Base-by-base conservation (phyloP, 495 filamentous ascomycete species). In the Lepraria neglecta region DNA sequence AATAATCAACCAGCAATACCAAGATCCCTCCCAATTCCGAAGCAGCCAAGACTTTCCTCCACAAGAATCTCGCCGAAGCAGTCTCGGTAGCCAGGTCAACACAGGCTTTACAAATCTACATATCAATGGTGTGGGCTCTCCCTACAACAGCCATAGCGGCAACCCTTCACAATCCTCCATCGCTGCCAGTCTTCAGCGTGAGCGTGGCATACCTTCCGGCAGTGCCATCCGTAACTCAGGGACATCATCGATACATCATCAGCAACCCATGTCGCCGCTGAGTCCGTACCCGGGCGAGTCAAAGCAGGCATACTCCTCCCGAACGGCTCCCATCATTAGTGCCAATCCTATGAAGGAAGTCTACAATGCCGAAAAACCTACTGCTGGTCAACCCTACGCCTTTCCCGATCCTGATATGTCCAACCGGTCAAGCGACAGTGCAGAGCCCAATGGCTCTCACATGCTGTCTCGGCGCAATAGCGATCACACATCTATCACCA, bases 121-220 rank as follows among this genome's bases (percentile, higher is more conserved):
- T 24, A 79, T 92, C 64, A 85, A 85, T 43, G 72, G 72, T 40
- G 73, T 72, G 71, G 73, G 75, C 17, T 86, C 88, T 3, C 88
- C 88, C 7, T 90, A 90, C 67, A 63, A 44, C 11, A 60, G 43
- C 4, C 80, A 86, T 51, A 88, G 82, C 70, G 83, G 86, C 62
- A 90, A 90, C 68, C 87, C 84, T 31, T 91, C 88, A 6, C 85
- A 89, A 17, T 82, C 86, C 0, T 92, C 88, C 33, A 84, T 92
- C 70, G 67, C 86, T 72, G 77, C 83, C 68, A 73, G 82, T 75
- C 74, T 89, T 5, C 80, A 83, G 64, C 68, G 79, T 30, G 78
- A 83, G 56, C 73, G 80, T 14, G 80, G 80, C 0, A 82, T 82
- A 33, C 74, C 65, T 42, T 65, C 68, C 59, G 55, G 80, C 14